Evolutionary conservation across 2,329 filamentous ascomycete species (phyloP), one percentile per base, ranked within the genome.

Genomic region (Ophiocordyceps camponoti-leonardi): DNA sequence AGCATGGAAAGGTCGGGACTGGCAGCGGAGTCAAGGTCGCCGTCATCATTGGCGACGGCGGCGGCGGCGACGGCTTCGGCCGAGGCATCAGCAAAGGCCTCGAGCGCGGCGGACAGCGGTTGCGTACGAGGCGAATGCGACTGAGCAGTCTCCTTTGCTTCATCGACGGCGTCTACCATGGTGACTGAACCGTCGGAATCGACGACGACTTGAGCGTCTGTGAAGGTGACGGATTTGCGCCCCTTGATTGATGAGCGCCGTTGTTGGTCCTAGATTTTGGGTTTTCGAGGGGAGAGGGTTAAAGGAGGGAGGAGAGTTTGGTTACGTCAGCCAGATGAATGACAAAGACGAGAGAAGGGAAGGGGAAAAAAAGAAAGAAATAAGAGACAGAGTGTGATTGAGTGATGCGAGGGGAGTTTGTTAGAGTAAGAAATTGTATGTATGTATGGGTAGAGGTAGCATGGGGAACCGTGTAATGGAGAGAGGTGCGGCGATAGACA

Each of bases 181-280:
- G 77, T 86, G 61, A 95, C 79, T 61, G 81, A 78, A 57, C 90
- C 90, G 73, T 94, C 85, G 65, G 79, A 77, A 70, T 94, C 85
- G 63, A 95, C 88, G 57, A 94, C 79, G 53, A 84, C 76, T 56
- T 86, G 77, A 59, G 86, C 85, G 66, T 92, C 84, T 61, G 82
- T 88, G 65, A 96, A 96, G 52, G 87, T 81, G 58, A 96, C 90
- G 42, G 86, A 93, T 69, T 96, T 94, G 68, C 88, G 83, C 82
- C 79, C 65, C 84, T 87, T 61, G 75, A 74, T 57, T 80, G 73
- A 19, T 3, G 37, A 19, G 18, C n/a, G 37, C 11, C 4, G n/a
- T 5, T 19, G 37, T 41, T 19, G 18, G 19, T 41, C 8, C 14
- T 12, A 18, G 19, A 19, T 4, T 11, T 22, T 19, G 14, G 11